phyloP scores from a whole-genome alignment of 2,329 filamentous ascomycete species.

The Teratosphaeria zuluensis region DNA sequence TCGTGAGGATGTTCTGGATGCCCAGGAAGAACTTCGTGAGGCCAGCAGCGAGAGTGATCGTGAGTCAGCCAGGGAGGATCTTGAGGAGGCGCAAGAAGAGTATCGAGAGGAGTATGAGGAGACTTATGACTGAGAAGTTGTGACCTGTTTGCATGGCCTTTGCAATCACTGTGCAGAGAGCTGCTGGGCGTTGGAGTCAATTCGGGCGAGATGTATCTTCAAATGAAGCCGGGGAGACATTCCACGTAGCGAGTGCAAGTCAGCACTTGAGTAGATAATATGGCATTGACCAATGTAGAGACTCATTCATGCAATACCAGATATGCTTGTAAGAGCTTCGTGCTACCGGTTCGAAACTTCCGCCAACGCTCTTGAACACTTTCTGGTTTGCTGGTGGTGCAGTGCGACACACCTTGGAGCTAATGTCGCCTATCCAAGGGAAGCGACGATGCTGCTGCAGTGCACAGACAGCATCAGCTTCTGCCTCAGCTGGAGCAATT shows the following conservation, averaged over 20 bases:
- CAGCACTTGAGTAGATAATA: too few species aligned
- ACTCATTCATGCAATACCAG: too few species aligned
- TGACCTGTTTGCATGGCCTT: background rate
- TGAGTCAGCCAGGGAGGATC: conserved; percentile 28
- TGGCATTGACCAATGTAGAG: too few species aligned
- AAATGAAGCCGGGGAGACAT: too few species aligned
- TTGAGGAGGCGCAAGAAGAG: conserved; percentile 45
- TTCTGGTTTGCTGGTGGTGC: too few species aligned
- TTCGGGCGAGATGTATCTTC: too few species aligned
- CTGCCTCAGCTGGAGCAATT: background rate
- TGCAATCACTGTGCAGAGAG: too few species aligned
- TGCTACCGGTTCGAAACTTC: too few species aligned
- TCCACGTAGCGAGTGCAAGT: too few species aligned
- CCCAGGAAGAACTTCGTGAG: conserved; percentile 21
- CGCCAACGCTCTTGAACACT: background rate
- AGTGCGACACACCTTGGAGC: too few species aligned
- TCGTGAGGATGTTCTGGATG: conserved; percentile 36
- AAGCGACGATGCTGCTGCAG: background rate
- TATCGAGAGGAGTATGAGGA: conserved; percentile 45
- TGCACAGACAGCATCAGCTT: background rate
- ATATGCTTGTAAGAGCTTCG: background rate
- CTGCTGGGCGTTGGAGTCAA: too few species aligned
- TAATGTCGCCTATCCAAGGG: background rate
- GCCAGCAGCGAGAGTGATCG: conserved; percentile 40
- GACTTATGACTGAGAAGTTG: conserved; percentile 20